Base-by-base conservation (phyloP, 768 basidiomycete genomes). In the Suillus fuscotomentosus region DNA sequence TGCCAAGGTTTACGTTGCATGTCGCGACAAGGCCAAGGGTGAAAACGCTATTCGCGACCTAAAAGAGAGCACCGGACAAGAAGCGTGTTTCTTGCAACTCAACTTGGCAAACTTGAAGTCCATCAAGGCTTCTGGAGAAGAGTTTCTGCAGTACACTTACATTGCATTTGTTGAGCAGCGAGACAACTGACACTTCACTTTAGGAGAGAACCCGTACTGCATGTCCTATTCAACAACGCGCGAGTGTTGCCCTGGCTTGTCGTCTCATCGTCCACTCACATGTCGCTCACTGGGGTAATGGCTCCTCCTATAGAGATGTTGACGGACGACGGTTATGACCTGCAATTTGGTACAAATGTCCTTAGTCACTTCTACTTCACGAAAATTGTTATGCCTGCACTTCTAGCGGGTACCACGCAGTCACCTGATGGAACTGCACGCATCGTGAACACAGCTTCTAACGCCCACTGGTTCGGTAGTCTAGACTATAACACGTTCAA, bases 1-100 rank as follows among this genome's bases (percentile, higher is more conserved):
- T 64, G 85, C 84, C 8, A 83, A 79, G 57, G 85, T 87, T 1
- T 86, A 86, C 66, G 66, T 86, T 24, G 82, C 80, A 1, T 72
- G 76, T 17, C 76, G 84, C 2, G 77, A 70, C 60, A 60, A 75
- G 55, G 70, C 70, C 20, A 85, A 79, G 60, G 79, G 76, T 0
- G 66, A 72, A 11, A 67, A 63, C 8, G 82, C 80, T 3, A 81
- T 84, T 41, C 65, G 68, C 9, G 75, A 81, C 3, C 70, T 86
- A 39, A 76, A 78, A 43, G 64, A 68, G 17, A 65, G 73, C 62
- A 82, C 82, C 15, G 84, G 85, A 4, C 78, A 79, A 54, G 74
- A 81, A n/a, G 81, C 77, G 1, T 56, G 73, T 10, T 81, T 79
- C 63, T 72, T 86, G 2, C 66, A 77, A 47, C 67, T 86, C n/a